Evolutionary conservation across 108 stramenopile genomes (phyloP).

Genomic region (Cyclotella distinguenda): DNA sequence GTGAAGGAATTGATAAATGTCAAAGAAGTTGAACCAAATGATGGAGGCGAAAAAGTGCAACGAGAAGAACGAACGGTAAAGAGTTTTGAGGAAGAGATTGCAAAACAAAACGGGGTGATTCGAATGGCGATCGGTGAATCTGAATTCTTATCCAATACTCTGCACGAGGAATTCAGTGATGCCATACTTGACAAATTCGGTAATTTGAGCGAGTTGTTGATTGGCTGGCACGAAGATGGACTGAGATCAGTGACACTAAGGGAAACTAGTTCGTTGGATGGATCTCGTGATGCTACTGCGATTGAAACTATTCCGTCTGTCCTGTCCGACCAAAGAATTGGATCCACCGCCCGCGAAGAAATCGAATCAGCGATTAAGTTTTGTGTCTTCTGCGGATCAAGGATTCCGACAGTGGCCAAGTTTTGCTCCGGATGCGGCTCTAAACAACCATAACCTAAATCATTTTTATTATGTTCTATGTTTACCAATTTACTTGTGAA

Average conservation of each 20-base stretch:
- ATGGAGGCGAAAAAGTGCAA: neutral
- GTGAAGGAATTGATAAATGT: constrained; percentile 59
- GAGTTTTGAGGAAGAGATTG: constrained; percentile 34
- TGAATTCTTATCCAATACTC: constrained; percentile 32
- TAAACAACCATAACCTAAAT: constrained; percentile 24
- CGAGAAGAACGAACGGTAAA: constrained; percentile 14
- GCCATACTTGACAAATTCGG: constrained; percentile 40
- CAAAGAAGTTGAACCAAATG: constrained; percentile 7
- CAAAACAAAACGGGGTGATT: constrained; percentile 28
- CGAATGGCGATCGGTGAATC: constrained; percentile 39
- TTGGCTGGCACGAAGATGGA: constrained; percentile 36
- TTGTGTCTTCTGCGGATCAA: constrained; percentile 39
- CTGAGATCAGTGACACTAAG: too few species aligned
- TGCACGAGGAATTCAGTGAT: constrained; percentile 47
- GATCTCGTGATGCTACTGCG: too few species aligned
- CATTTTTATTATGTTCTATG: too few species aligned
- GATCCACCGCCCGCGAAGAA: neutral
- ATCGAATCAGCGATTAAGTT: constrained; percentile 10
- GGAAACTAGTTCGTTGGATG: too few species aligned
- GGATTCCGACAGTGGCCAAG: constrained; percentile 34
- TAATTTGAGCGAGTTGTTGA: constrained; percentile 23
- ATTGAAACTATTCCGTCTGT: too few species aligned
- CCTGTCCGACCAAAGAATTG: too few species aligned
- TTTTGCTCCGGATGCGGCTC: constrained; percentile 45
- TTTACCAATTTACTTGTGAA: too few species aligned